Base-by-base conservation (phyloP, 352 stramenopile genomes). In the Pythium dissimile region DNA sequence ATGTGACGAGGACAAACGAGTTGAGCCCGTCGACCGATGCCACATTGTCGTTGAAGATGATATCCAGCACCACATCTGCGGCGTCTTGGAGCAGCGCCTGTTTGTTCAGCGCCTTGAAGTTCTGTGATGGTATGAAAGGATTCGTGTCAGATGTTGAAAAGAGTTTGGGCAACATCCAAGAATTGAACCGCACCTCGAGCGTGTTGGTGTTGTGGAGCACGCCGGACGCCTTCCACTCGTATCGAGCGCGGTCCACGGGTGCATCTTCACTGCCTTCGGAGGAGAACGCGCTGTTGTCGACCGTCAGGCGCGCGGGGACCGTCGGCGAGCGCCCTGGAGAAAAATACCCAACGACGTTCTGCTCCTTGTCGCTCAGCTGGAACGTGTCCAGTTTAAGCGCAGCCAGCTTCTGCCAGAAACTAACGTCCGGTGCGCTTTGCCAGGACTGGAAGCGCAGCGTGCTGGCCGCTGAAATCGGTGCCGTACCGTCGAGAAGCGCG, bases 91-190 rank as follows among this genome's bases (percentile, higher is more conserved):
- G 65, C 8, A 97, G 47, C n/a, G 66, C 63, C 1, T 65, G 38
- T 58, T 97, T 97, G 69, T 97, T 87, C 16, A 92, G 59, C 1
- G 57, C 73, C 61, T 94, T 94, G 53, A 97, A 96, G 16, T 85
- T 83, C 82, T 92, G 20, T 26, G 31, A 20, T 24, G 24, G 4
- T 18, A n/a, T 7, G 43, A 42, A 21, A 43, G 28, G 5, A 21
- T 30, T 16, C 20, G 28, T 12, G 27, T 48, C 21, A 44, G 47
- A 23, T n/a, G n/a, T n/a, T n/a, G n/a, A n/a, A n/a, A n/a, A n/a
- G n/a, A n/a, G n/a, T n/a, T n/a, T n/a, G n/a, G n/a, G n/a, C n/a
- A n/a, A n/a, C n/a, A n/a, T n/a, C n/a, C n/a, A n/a, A n/a, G n/a
- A n/a, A n/a, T n/a, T n/a, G 18, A 44, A 18, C 28, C 67, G 13